Percentiles rank a stretch among this genome's conserved stretches.
These are phyloP conservation scores for Helicocarpus griseus DNA, from an alignment of 2,329 filamentous ascomycete genomes.

Conservation along the genomic window DNA sequence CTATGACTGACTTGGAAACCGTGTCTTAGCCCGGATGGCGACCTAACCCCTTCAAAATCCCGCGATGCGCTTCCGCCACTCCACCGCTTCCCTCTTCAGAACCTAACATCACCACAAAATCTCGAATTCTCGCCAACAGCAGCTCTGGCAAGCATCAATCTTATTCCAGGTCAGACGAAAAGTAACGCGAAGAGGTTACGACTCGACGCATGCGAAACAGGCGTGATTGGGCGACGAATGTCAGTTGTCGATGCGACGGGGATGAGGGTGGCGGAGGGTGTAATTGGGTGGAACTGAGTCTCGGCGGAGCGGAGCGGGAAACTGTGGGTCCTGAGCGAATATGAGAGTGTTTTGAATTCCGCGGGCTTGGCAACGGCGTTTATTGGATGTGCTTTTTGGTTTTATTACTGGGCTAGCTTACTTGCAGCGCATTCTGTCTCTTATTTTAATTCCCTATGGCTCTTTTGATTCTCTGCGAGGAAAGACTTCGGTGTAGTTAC, in stretches of 20 bases:
- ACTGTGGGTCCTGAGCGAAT: not conserved
- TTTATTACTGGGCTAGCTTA: not conserved
- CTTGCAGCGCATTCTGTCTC: not conserved
- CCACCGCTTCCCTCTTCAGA: not conserved
- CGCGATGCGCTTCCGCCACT: slow-evolving; percentile 3
- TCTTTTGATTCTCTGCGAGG: not conserved
- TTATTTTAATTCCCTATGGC: too few species aligned
- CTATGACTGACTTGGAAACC: too few species aligned
- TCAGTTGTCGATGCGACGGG: slow-evolving; percentile 7
- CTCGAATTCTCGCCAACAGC: not conserved
- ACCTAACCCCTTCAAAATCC: slow-evolving; percentile 2
- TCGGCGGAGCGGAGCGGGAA: not conserved
- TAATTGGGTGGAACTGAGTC: slow-evolving; percentile 6
- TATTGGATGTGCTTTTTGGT: not conserved
- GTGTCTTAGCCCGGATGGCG: slow-evolving; percentile 2
- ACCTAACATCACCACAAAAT: not conserved
- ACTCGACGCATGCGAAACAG: slow-evolving; percentile 2
- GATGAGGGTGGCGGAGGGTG: slow-evolving; percentile 5
- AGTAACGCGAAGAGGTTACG: not conserved
- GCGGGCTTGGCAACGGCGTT: not conserved
- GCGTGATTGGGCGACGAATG: slow-evolving; percentile 9
- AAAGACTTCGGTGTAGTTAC: not conserved
- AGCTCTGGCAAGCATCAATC: not conserved
- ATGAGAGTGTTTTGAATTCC: not conserved
- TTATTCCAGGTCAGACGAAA: not conserved